Evolutionary conservation across 2,329 filamentous ascomycete species (phyloP), one percentile per base, ranked within the genome.

Genomic region (Microsporum canis): DNA sequence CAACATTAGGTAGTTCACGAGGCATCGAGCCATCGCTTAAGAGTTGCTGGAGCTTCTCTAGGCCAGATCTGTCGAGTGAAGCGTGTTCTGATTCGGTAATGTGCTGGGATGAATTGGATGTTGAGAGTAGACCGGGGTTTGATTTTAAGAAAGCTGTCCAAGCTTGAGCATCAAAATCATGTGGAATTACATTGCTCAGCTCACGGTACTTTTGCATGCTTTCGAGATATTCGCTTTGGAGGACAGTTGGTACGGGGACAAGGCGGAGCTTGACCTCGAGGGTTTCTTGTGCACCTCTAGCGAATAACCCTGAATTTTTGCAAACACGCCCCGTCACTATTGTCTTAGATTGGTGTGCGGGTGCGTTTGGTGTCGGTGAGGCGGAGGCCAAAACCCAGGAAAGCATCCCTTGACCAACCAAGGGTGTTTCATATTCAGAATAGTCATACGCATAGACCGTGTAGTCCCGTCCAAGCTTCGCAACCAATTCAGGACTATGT

Each of bases 391-490:
- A 79, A 27, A 87, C 84, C 82, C 88, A 88, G 41, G 94, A 97
- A 23, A 99, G 80, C 85, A 97, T 89, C 59, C 95, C 94, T 74
- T 99, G 92, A 27, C 94, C 94, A 29, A 96, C 92, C 61, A 97
- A 81, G 59, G 95, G 94, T 17, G 87, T 89, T 70, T 96, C 91
- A 65, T 89, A 88, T 75, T 99, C 94, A 10, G 94, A 96, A 73
- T 92, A 97, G 74, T 99, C 94, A 77, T 90, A 89, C 34, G 92
- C 91, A 75, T 99, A 99, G 61, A 99, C 86, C n/a, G 91, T 94
- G 76, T 94, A 99, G 76, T 99, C 91, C 73, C 83, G 77, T 76
- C 87, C 80, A 63, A 87, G 71, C 78, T 87, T 79, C 70, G 84
- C 83, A 55, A 91, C 78, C 53, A 99, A 82, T 76, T 99, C 94